These are phyloP conservation scores for Ehretia macrophylla DNA, from an alignment of 257 asterid species.

Conservation along the genomic window DNA sequence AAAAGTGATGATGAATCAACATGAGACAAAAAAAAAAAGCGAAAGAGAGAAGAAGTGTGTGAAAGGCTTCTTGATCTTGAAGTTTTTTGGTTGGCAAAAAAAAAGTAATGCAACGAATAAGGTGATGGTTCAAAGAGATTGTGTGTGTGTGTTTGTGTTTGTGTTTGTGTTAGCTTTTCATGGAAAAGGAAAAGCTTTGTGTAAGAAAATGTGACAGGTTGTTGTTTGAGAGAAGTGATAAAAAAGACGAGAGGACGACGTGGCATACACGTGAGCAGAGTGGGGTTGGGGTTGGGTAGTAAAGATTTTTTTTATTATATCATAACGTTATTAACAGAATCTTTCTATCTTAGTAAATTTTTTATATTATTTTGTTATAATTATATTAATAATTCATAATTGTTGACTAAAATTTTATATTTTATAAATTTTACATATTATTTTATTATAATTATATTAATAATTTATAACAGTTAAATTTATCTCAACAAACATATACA, in stretches of 20 bases:
- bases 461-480: too few species aligned
- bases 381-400: slow-evolving; percentile 15
- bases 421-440: neutral
- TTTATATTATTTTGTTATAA: too few species aligned
- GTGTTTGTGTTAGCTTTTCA: slow-evolving; percentile 40
- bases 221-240: slow-evolving; percentile 15
- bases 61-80: slow-evolving; percentile 28
- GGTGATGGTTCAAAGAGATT: slow-evolving; percentile 10
- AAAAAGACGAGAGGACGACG: slow-evolving; percentile 34
- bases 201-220: slow-evolving; percentile 21
- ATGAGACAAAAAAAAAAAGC: slow-evolving; percentile 21
- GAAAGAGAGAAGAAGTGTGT: slow-evolving; percentile 7
- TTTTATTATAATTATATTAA: neutral
- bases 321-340: too few species aligned
- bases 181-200: slow-evolving; percentile 44
- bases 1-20: slow-evolving; percentile 36
- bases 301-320: too few species aligned
- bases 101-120: slow-evolving; percentile 11
- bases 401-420: neutral
- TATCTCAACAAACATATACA: too few species aligned
- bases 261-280: slow-evolving; percentile 54
- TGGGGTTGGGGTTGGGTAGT: neutral
- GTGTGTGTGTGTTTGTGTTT: slow-evolving; percentile 17
- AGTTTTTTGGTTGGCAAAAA: slow-evolving; percentile 18
- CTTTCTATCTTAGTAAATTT: too few species aligned